Conservation (phyloP, 768 basidiomycete genomes). For the Suillus weaverae region DNA sequence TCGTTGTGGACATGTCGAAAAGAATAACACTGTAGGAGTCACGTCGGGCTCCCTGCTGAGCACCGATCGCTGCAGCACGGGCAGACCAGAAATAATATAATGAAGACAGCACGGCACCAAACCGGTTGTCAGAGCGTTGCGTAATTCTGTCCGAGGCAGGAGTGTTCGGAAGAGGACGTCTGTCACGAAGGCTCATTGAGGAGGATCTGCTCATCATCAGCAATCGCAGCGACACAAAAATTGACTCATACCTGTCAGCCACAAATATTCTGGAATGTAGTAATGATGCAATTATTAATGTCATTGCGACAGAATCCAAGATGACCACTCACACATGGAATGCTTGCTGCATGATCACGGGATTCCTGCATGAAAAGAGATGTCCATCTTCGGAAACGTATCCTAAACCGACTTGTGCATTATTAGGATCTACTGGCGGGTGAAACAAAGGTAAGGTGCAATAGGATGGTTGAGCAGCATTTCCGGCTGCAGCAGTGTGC, state of each 20-base stretch:
- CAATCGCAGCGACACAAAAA: not conserved
- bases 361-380: constrained; percentile 53
- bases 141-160: constrained; percentile 42
- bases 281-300: not conserved
- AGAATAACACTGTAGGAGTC: constrained; percentile 59
- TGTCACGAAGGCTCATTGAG: constrained; percentile 47
- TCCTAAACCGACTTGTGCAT: constrained; percentile 33
- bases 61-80: constrained; percentile 39
- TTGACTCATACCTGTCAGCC: constrained; percentile 43
- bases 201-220: constrained; percentile 38
- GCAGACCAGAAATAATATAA: constrained; percentile 57
- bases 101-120: constrained; percentile 60
- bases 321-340: constrained; percentile 56
- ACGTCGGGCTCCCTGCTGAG: constrained; percentile 32
- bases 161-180: constrained; percentile 44
- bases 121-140: constrained; percentile 42
- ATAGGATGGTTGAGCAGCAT: constrained; percentile 48
- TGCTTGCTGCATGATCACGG: constrained; percentile 49
- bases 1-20: constrained; percentile 33
- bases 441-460: constrained; percentile 59
- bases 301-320: not conserved
- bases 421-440: constrained; percentile 30
- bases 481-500: constrained; percentile 40
- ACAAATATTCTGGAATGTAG: constrained; percentile 47
- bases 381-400: constrained; percentile 62